phyloP scores from a whole-genome alignment of 768 basidiomycete genomes.

The Russula lepida region DNA sequence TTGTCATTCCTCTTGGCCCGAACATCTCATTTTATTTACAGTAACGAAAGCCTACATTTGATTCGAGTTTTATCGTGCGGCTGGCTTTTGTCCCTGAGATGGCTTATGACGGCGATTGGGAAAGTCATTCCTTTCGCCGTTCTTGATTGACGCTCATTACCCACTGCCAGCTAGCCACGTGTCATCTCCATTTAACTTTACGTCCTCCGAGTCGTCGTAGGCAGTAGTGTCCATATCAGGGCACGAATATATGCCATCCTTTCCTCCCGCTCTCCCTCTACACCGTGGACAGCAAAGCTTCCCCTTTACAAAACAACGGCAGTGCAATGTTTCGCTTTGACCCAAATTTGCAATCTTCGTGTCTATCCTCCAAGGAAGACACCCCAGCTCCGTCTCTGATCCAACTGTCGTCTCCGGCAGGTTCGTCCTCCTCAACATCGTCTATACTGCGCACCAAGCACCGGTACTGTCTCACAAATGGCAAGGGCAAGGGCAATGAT shows the following conservation, averaged over 20 bases:
- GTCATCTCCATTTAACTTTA: neutral
- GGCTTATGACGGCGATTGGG: neutral
- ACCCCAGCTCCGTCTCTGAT: neutral
- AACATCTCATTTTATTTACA: neutral
- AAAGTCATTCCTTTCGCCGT: neutral
- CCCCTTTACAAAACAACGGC: no score
- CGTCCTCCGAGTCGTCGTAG: no score
- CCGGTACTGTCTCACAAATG: constrained; percentile 35
- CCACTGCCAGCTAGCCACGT: neutral
- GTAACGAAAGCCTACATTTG: neutral
- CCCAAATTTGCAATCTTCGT: neutral
- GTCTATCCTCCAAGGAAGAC: neutral
- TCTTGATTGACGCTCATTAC: neutral
- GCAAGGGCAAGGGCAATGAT: constrained; percentile 30
- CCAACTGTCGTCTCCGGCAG: neutral
- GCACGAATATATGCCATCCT: neutral
- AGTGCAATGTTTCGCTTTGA: neutral
- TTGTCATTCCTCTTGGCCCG: neutral
- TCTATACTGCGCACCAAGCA: constrained; percentile 28
- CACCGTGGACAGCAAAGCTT: neutral
- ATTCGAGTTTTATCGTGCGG: neutral
- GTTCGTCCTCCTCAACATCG: neutral
- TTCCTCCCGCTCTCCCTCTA: neutral
- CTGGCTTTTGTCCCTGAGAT: neutral
- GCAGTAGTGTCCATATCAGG: neutral